Percentiles rank a stretch among this genome's conserved stretches.
These are phyloP conservation scores for Colletotrichum orchidophilum DNA, from an alignment of 2,329 filamentous ascomycete genomes.

Conservation along the genomic window DNA sequence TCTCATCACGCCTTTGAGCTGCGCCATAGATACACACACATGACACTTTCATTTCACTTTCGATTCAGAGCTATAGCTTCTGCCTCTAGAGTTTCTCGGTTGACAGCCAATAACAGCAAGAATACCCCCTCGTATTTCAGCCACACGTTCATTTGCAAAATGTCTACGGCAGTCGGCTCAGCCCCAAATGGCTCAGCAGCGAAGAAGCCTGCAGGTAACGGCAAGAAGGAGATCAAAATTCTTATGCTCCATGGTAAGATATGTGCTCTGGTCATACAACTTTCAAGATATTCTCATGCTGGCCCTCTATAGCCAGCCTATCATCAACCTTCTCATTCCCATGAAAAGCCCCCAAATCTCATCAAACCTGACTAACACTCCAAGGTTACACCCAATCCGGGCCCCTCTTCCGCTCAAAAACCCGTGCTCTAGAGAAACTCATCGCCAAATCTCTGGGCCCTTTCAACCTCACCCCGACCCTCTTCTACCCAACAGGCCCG, in stretches of 20 bases:
- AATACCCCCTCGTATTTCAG: background rate
- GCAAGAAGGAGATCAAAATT: slow-evolving; percentile 68
- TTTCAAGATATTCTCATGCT: too few relatives aligned
- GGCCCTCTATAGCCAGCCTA: background rate
- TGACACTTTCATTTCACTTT: background rate
- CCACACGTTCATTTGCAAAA: background rate
- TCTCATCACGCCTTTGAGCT: background rate
- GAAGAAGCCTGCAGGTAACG: slow-evolving; percentile 45
- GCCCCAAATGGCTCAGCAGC: slow-evolving; percentile 35
- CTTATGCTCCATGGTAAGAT: slow-evolving; percentile 78
- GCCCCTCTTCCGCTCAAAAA: slow-evolving; percentile 85
- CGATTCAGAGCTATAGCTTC: background rate
- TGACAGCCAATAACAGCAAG: background rate
- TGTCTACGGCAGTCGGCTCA: slow-evolving; percentile 13
- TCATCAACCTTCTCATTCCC: background rate
- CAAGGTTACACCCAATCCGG: slow-evolving; percentile 91
- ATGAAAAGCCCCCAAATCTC: background rate
- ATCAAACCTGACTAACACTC: slow-evolving; percentile 4
- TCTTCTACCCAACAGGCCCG: slow-evolving; percentile 77
- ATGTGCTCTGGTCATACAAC: background rate
- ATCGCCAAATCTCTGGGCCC: slow-evolving; percentile 77
- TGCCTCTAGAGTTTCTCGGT: background rate
- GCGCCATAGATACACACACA: background rate
- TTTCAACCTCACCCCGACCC: slow-evolving; percentile 59
- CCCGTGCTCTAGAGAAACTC: slow-evolving; percentile 84